Evolutionary conservation across 2,329 filamentous ascomycete genomes (phyloP), one percentile per base, ranked within the genome.

Genomic region (Xylariaceae sp.): DNA sequence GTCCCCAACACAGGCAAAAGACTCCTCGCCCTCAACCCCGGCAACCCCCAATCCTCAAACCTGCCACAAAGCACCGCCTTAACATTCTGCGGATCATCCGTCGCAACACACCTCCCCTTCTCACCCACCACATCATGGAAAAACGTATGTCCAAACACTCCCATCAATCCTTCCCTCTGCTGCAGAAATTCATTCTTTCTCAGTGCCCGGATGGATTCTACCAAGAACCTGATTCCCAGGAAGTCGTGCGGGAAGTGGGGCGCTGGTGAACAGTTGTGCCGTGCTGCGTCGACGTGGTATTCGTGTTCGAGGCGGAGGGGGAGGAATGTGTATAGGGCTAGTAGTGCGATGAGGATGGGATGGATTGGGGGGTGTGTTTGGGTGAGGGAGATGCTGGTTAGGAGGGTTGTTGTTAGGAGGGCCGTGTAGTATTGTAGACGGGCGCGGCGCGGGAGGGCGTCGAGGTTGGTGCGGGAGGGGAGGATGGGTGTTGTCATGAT

Each of bases 11-110:
- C 66, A 0, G 76, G 74, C 4, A 74, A 68, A 45, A 78, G 71
- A 1, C 76, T 69, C 23, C 68, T 62, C 10, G 75, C 66, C 4
- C 78, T 69, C 18, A 74, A 65, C 2, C 67, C 69, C 0, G 72
- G 78, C 23, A 84, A 68, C 13, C 69, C 72, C 72, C 80, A 87
- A 60, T 83, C 79, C 45, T 80, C 77, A 66, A 72, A 72, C 17
- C 78, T 73, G n/a, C 0, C 76, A 3, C 78, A 76, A 6, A 86
- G 74, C 1, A 85, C 72, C 0, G 81, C 73, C 68, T 85, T 83
- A 52, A 87, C 66, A 64, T 86, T 86, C 23, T 70, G 68, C 0
- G 67, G 66, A 11, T 71, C 70, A 47, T 68, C 66, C 4, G 69
- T 70, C 2, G 56, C 57, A 13, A 72, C 56, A 1, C 52, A 56